Conservation (phyloP, 495 filamentous ascomycete genomes). For the Tuber aestivum region DNA sequence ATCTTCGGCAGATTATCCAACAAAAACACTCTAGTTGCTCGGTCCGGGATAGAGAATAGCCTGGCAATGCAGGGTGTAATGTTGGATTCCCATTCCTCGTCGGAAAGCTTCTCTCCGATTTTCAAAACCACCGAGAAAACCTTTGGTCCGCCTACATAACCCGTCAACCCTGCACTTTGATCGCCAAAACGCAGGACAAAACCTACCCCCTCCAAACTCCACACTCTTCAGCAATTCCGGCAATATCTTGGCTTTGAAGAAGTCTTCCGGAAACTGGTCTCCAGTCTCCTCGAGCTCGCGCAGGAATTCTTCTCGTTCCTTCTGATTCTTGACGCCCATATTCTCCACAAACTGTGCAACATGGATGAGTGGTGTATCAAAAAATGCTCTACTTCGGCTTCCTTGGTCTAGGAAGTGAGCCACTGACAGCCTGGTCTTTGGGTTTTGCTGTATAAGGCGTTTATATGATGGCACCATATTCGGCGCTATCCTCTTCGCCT, state of each 20-base stretch:
- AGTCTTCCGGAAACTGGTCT: slow-evolving; percentile 93
- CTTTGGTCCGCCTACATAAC: slow-evolving; percentile 64
- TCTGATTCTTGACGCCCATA: slow-evolving; percentile 76
- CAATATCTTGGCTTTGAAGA: slow-evolving; percentile 92
- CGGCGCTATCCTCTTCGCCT: slow-evolving; percentile 79
- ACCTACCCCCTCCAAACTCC: slow-evolving; percentile 75
- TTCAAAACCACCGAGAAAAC: slow-evolving; percentile 83
- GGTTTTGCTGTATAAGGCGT: slow-evolving; percentile 76
- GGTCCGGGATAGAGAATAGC: slow-evolving; percentile 83
- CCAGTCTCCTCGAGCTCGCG: slow-evolving; percentile 77
- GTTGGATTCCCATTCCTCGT: slow-evolving; percentile 79
- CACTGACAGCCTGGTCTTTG: slow-evolving; percentile 76
- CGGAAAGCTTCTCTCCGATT: slow-evolving; percentile 75
- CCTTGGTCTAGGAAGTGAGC: slow-evolving; percentile 88
- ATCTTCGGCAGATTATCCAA: slow-evolving; percentile 83
- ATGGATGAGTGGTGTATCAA: slow-evolving; percentile 84
- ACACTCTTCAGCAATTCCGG: slow-evolving; percentile 95
- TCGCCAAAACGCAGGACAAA: background rate
- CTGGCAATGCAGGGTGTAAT: slow-evolving; percentile 82
- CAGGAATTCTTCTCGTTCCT: slow-evolving; percentile 78
- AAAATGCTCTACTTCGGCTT: slow-evolving; percentile 72
- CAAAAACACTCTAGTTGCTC: slow-evolving; percentile 84
- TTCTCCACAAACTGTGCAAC: slow-evolving; percentile 88
- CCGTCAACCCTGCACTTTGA: background rate
- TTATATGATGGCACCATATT: slow-evolving; percentile 86